phyloP scores from a whole-genome alignment of 768 basidiomycete species.

The Mycena venus region DNA sequence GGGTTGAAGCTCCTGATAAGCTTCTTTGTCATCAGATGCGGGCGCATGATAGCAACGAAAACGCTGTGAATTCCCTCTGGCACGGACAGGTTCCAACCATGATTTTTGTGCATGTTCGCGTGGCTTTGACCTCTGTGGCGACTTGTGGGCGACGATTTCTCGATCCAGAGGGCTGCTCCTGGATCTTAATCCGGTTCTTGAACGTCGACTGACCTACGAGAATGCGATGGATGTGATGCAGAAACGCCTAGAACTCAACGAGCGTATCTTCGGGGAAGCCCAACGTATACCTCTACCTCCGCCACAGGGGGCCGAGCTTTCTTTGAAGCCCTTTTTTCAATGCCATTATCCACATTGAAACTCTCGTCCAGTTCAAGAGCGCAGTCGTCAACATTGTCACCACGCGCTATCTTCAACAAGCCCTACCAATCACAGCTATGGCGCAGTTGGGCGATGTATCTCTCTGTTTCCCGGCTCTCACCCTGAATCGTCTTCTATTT shows the following conservation, averaged over 20 bases:
- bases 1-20: no score
- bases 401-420: no score
- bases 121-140: neutral
- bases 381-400: neutral
- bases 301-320: neutral
- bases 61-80: no score
- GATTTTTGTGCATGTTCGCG: neutral
- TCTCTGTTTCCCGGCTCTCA: neutral
- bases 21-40: no score
- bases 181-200: neutral
- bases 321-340: neutral
- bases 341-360: neutral
- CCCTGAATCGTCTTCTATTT: neutral
- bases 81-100: neutral
- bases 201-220: neutral
- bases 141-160: neutral
- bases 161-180: neutral
- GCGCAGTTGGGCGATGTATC: neutral
- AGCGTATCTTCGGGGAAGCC: neutral
- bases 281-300: neutral
- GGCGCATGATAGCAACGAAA: no score
- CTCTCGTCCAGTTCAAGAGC: neutral
- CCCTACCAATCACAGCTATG: no score
- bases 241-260: neutral
- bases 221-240: neutral